Evolutionary conservation across 192 early-diverging fungal species (phyloP).

Genomic region (Coemansia sp.): DNA sequence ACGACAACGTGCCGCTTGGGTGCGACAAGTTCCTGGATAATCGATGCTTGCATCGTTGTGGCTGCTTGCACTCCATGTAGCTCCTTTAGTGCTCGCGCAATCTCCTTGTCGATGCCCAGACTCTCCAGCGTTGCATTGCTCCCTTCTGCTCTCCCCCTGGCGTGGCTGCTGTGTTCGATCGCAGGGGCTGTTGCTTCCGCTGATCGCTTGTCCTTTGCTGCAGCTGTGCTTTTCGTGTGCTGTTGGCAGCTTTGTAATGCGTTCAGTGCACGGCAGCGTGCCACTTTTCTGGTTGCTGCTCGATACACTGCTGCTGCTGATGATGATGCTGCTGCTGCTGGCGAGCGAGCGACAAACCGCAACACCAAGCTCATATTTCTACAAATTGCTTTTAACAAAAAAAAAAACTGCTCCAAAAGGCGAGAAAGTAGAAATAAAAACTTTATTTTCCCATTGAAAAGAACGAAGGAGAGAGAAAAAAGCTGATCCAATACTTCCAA

Average conservation of each 20-base stretch:
- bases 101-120: conserved; percentile 6
- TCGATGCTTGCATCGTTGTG: conserved; percentile 8
- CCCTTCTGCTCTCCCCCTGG: not conserved
- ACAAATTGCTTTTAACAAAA: not conserved
- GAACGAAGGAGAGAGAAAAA: too few species aligned
- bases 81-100: conserved; percentile 3
- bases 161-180: not conserved
- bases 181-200: not conserved
- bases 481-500: too few species aligned
- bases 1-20: conserved; percentile 11
- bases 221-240: too few species aligned
- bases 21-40: not conserved
- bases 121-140: not conserved
- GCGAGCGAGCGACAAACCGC: too few species aligned
- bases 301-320: too few species aligned
- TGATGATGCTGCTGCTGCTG: too few species aligned
- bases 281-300: too few species aligned
- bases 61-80: conserved; percentile 4
- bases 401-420: not conserved
- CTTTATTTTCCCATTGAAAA: too few species aligned
- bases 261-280: too few species aligned
- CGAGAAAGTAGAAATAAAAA: too few species aligned
- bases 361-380: not conserved
- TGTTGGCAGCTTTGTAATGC: too few species aligned
- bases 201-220: too few species aligned